A percentile compares a stretch with the other conserved stretches of the same genome.
Evolutionary conservation across 345 rosid species (phyloP).

Genomic region (Boechera stricta): DNA sequence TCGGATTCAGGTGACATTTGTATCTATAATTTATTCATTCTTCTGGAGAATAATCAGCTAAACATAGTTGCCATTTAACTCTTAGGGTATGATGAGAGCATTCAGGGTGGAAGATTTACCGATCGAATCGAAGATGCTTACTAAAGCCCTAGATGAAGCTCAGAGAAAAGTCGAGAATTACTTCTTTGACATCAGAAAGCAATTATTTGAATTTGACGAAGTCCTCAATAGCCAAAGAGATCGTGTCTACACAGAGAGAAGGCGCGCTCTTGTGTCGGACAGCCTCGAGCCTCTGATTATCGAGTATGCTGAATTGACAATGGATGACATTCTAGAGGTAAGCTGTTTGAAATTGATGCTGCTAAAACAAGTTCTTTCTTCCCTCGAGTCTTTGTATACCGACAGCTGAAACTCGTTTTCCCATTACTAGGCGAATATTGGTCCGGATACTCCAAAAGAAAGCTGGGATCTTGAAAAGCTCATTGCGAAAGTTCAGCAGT

Average conservation of each 20-base stretch:
- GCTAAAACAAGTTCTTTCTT: neutral
- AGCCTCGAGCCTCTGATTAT: conserved; percentile 82
- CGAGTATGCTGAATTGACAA: conserved; percentile 96
- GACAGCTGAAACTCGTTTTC: conserved; percentile 12
- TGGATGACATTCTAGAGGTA: conserved; percentile 97
- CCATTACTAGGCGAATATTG: conserved; percentile 76
- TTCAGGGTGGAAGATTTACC: conserved; percentile 97
- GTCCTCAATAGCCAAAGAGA: conserved; percentile 98
- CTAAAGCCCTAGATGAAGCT: conserved; percentile 97
- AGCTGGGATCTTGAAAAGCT: conserved; percentile 94
- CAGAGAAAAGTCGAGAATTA: conserved; percentile 97
- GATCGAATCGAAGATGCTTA: conserved; percentile 89
- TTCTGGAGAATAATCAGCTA: conserved; percentile 18
- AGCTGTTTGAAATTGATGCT: conserved; percentile 26
- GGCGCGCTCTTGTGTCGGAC: conserved; percentile 88
- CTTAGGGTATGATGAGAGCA: conserved; percentile 94
- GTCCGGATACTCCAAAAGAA: conserved; percentile 70
- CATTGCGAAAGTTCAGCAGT: conserved; percentile 92
- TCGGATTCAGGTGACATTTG: conserved; percentile 76
- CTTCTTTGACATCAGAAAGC: conserved; percentile 93
- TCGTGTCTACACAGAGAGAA: conserved; percentile 93
- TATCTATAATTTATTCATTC: conserved; percentile 10
- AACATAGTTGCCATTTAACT: conserved; percentile 37
- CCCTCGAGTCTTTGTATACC: neutral
- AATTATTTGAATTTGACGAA: conserved; percentile 91